phyloP scores from a whole-genome alignment of 2,329 filamentous ascomycete species.

The Hypoxylon sp. region DNA sequence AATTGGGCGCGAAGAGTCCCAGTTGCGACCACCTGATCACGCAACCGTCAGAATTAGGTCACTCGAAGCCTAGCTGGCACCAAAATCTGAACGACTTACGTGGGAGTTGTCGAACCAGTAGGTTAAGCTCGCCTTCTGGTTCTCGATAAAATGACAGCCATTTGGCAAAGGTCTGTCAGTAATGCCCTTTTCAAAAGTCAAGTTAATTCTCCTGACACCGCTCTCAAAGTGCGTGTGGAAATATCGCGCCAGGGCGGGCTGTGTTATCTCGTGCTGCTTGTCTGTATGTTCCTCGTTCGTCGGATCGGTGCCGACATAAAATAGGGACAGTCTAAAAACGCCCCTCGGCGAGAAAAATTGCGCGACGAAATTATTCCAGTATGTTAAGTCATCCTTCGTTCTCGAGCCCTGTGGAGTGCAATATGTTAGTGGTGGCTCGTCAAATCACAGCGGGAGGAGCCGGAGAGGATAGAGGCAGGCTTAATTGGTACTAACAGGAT shows the following conservation, averaged over 20 bases:
- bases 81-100: constrained; percentile 65
- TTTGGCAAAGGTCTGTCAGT: constrained; percentile 70
- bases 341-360: constrained; percentile 85
- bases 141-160: constrained; percentile 81
- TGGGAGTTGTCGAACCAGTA: constrained; percentile 92
- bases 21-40: constrained; percentile 77
- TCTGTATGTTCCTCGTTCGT: constrained; percentile 69
- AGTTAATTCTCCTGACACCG: constrained; percentile 86
- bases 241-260: constrained; percentile 85
- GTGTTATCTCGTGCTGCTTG: constrained; percentile 90
- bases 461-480: background rate
- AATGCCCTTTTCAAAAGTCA: constrained; percentile 80
- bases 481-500: constrained; percentile 61
- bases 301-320: constrained; percentile 61
- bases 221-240: constrained; percentile 92
- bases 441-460: background rate
- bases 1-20: constrained; percentile 86
- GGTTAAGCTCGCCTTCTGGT: constrained; percentile 82
- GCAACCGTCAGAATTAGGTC: constrained; percentile 49
- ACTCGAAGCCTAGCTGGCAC: background rate
- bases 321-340: constrained; percentile 81
- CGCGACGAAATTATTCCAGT: constrained; percentile 85
- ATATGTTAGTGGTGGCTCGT: constrained; percentile 37
- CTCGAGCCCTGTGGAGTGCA: constrained; percentile 64
- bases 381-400: constrained; percentile 76